Base-by-base conservation (phyloP, 768 basidiomycete genomes). In the Leccinum longicurvipes region DNA sequence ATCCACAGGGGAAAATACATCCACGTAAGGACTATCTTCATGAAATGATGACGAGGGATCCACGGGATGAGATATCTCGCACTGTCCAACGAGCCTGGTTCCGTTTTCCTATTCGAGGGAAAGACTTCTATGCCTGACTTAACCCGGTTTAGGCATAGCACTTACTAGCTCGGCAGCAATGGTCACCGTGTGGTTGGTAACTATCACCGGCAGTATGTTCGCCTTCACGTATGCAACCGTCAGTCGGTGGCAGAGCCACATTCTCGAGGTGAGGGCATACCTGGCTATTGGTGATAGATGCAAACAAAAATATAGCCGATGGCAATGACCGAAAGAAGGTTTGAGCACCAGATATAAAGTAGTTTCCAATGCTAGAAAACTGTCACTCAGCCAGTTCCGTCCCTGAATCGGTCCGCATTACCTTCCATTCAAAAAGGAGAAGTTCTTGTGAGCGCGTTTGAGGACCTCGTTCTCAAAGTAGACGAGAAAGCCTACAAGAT, bases 131-230 rank as follows among this genome's bases (percentile, higher is more conserved):
- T 41, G 50, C 21, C 11, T 46, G 47, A 31, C 25, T 75, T 79
- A 32, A 78, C 74, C 27, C 85, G 83, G 59, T 91, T 83, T 57
- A 82, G 82, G 53, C 24, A 51, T 51, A 23, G 53, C 50, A 73
- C 77, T 65, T 27, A 84, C 89, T 64, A 96, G 78, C 71, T 95
- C 88, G 23, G 88, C 93, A 36, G 93, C 91, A 59, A 98, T 93
- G 14, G 94, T 97, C n/a, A 93, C 92, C 0, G 90, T 93, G 69
- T 93, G 91, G 70, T 93, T 95, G 12, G 95, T 98, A 39, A 95
- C 84, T 60, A 98, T 89, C 4, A 87, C 91, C 0, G 95, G 95
- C 2, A 96, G 75, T 55, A 98, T 95, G 57, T 86, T 82, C 11
- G 91, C 87, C 80, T 79, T 71, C 39, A 59, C 54, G 46, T 67